phyloP scores from a whole-genome alignment of 768 basidiomycete genomes.

The Strobilomyces dryophilus region DNA sequence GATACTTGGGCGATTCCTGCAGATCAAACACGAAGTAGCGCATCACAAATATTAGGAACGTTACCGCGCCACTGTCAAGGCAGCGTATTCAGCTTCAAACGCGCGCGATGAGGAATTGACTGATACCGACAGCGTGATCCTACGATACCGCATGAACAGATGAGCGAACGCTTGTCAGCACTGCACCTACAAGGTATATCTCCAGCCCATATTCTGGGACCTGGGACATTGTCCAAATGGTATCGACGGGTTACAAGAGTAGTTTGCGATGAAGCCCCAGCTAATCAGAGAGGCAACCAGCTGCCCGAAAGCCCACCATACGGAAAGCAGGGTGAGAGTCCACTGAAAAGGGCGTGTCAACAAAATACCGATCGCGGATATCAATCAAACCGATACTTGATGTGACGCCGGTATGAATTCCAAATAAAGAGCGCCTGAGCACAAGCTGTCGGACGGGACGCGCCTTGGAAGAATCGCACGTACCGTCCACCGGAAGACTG shows the following conservation, averaged over 20 bases:
- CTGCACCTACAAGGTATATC: conserved; percentile 43
- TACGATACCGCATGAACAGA: conserved; percentile 11
- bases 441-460: background rate
- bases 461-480: conserved; percentile 2
- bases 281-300: conserved; percentile 48
- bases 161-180: background rate
- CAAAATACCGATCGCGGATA: background rate
- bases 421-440: conserved; percentile 41
- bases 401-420: conserved; percentile 42
- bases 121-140: conserved; percentile 38
- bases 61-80: conserved; percentile 39
- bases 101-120: background rate
- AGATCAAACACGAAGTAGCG: conserved; percentile 57
- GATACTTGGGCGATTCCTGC: conserved; percentile 60
- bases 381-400: conserved; percentile 23
- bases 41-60: conserved; percentile 48
- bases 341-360: conserved; percentile 29
- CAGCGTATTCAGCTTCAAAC: background rate
- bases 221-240: conserved; percentile 40
- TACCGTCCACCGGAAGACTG: conserved; percentile 47
- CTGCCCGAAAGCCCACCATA: conserved; percentile 52
- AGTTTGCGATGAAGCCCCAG: conserved; percentile 54
- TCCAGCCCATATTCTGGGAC: conserved; percentile 56
- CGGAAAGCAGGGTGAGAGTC: conserved; percentile 52
- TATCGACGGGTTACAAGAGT: conserved; percentile 40